Base-by-base conservation (phyloP, 108 stramenopile species). In the Halocafeteria seosinensis region DNA sequence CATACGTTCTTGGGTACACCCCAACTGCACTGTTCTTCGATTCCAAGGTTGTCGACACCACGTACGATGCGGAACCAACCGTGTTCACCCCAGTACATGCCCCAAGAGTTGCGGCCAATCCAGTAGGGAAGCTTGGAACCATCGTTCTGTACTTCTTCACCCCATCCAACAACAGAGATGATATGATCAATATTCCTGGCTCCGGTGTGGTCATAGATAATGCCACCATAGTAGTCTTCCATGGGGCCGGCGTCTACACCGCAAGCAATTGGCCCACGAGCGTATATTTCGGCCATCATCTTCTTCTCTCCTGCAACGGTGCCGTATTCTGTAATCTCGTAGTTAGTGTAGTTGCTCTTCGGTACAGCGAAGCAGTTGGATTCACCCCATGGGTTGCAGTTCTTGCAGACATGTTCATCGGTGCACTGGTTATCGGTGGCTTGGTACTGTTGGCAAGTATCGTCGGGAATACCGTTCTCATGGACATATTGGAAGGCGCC, bases 151-250 rank as follows among this genome's bases (percentile, higher is more conserved):
- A 73, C 65, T 68, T 91, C 84, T 37, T 62, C 70, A 1, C 90
- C 92, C 88, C 85, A 94, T 6, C 92, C 92, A 13, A 84, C 85
- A 64, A 91, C 85, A 35, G 78, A 78, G 29, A 94, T 83, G 57
- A 88, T 86, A 70, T 94, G 92, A 71, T 92, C 90, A 34, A 82
- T 68, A 61, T 62, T 37, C 38, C 33, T 57, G 37, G 64, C 70
- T 51, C 71, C 72, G 30, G 65, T 29, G 9, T 67, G 68, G 75
- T 91, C 80, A 36, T 64, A 63, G 47, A 73, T 60, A 64, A 90
- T 64, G 55, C 89, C 82, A 23, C 92, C 89, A 27, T 85, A 83
- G 50, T 78, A 66, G 62, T 85, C 85, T 62, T 82, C 69, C 28
- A 82, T 62, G n/a, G 86, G 67, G 31, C 76, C 75, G 25, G 85